Evolutionary conservation across 352 stramenopile species (phyloP).

Genomic region (Phytopythium montanum): DNA sequence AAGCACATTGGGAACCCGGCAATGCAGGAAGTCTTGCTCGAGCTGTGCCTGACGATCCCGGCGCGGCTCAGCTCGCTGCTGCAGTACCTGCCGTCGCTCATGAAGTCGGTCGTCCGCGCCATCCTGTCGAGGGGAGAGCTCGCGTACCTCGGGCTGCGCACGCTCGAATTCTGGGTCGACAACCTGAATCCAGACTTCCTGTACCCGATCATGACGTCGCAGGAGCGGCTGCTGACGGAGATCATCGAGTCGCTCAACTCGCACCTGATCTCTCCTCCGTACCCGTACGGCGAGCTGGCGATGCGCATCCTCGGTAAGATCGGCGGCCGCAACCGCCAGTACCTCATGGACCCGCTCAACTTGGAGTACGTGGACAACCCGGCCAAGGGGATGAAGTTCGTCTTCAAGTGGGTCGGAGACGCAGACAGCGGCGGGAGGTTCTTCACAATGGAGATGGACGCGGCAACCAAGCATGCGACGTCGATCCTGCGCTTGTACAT

Average conservation of each 20-base stretch:
- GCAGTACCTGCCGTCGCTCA: slow-evolving; percentile 96
- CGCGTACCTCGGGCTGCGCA: slow-evolving; percentile 93
- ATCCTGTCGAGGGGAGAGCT: slow-evolving; percentile 94
- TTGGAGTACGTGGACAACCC: slow-evolving; percentile 49
- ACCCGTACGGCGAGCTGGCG: slow-evolving; percentile 95
- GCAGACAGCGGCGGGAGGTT: slow-evolving; percentile 7
- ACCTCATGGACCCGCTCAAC: slow-evolving; percentile 81
- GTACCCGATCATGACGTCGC: slow-evolving; percentile 91
- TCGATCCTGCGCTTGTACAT: slow-evolving; percentile 61
- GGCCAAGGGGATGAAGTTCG: slow-evolving; percentile 44
- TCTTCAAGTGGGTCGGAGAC: slow-evolving; percentile 44
- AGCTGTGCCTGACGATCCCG: slow-evolving; percentile 96
- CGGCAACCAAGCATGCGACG: slow-evolving; percentile 37
- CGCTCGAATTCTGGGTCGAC: slow-evolving; percentile 98
- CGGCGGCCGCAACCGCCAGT: slow-evolving; percentile 90
- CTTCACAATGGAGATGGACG: slow-evolving; percentile 63
- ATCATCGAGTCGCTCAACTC: slow-evolving; percentile 95
- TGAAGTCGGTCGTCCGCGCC: slow-evolving; percentile 93
- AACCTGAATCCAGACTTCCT: slow-evolving; percentile 98
- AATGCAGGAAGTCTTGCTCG: slow-evolving; percentile 92
- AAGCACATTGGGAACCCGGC: slow-evolving; percentile 79
- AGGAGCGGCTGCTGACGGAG: slow-evolving; percentile 88
- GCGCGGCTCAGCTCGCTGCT: slow-evolving; percentile 93
- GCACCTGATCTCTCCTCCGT: slow-evolving; percentile 95
- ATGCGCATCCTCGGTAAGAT: slow-evolving; percentile 98